Conservation (phyloP, 176 grass and related monocot species). For the Eremochloa ophiuroides region DNA sequence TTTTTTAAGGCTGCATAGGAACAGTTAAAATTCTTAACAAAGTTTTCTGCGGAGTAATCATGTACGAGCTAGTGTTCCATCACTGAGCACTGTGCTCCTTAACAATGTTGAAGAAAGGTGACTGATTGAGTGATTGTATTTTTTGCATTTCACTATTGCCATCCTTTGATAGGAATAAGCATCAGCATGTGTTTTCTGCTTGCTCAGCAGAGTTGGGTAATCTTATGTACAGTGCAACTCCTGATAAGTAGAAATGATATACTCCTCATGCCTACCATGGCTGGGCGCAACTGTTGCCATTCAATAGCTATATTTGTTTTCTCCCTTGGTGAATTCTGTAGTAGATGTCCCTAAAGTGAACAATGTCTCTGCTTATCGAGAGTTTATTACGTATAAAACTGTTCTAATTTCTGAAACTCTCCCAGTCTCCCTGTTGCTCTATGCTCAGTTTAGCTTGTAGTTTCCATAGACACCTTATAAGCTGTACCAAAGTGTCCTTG, state of each 20-base stretch:
- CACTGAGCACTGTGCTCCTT: too few species aligned
- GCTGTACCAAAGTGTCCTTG: too few species aligned
- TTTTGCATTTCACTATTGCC: too few species aligned
- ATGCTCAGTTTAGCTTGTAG: too few species aligned
- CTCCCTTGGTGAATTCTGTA: not conserved
- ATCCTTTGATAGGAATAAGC: constrained; percentile 20
- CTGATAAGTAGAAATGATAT: not conserved
- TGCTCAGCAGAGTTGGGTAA: not conserved
- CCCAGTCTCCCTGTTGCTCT: too few species aligned
- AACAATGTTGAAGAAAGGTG: not conserved
- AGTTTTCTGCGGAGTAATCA: not conserved
- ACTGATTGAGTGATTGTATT: not conserved
- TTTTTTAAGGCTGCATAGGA: not conserved
- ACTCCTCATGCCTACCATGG: not conserved
- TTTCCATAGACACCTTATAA: too few species aligned
- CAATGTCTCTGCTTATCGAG: not conserved
- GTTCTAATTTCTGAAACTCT: not conserved
- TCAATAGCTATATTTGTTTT: not conserved
- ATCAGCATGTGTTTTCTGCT: not conserved
- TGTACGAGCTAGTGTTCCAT: not conserved
- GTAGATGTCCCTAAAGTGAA: not conserved
- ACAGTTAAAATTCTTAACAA: not conserved
- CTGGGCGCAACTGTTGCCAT: not conserved
- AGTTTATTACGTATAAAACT: constrained; percentile 9
- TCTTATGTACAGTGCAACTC: too few species aligned